Evolutionary conservation across 148 eudicot genomes (phyloP).

Genomic region (Pharnaceum exiguum): DNA sequence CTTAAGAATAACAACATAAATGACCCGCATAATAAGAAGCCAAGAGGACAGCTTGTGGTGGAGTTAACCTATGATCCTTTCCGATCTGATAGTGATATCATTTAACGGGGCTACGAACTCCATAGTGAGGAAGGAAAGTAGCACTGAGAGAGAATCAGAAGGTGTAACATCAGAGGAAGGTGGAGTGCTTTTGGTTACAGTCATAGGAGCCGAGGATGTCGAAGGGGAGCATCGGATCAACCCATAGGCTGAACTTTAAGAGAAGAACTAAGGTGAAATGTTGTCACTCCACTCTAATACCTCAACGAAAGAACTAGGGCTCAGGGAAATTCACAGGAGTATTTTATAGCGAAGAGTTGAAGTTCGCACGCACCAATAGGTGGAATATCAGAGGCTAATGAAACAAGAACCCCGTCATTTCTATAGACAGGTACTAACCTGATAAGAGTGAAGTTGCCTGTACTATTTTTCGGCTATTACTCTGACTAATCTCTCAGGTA

Average conservation of each 20-base stretch:
- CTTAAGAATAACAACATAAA: conserved; percentile 37
- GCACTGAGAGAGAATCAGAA: conserved; percentile 12
- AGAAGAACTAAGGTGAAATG: conserved; percentile 67
- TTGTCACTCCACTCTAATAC: too few relatives aligned
- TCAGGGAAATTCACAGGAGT: not conserved
- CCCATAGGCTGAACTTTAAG: conserved; percentile 50
- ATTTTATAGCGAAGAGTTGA: too few relatives aligned
- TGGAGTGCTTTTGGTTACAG: conserved; percentile 62
- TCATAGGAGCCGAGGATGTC: conserved; percentile 69
- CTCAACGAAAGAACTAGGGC: too few relatives aligned
- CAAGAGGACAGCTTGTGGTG: conserved; percentile 58
- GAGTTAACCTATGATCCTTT: conserved; percentile 72
- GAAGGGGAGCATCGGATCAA: conserved; percentile 73
- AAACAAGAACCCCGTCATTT: too few relatives aligned
- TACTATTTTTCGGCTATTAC: too few relatives aligned
- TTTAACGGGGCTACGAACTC: conserved; percentile 26
- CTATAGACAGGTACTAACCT: too few relatives aligned
- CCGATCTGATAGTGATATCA: conserved; percentile 39
- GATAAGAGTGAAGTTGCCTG: too few relatives aligned
- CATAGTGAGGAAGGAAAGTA: conserved; percentile 26
- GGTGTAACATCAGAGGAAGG: conserved; percentile 44
- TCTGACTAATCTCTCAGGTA: too few relatives aligned
- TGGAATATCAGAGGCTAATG: too few relatives aligned
- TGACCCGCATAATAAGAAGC: conserved; percentile 49
- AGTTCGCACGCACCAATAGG: too few relatives aligned